These are phyloP conservation scores for Tricholoma hemisulphureum DNA, from an alignment of 768 basidiomycete species.

Conservation along the genomic window DNA sequence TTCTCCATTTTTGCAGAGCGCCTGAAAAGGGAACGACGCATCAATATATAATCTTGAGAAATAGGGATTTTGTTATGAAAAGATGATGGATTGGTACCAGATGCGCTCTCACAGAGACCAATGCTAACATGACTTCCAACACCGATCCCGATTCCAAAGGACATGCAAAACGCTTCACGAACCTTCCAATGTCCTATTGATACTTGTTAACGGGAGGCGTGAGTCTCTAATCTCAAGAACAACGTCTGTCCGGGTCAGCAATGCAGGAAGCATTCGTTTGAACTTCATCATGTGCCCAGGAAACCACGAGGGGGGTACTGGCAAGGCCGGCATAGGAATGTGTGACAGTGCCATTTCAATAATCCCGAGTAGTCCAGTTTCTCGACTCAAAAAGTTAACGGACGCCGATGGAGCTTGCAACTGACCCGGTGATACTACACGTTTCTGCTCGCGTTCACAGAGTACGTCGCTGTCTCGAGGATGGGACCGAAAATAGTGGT, in stretches of 20 bases:
- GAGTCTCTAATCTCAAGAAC: slow-evolving; percentile 95
- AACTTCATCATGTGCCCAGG: slow-evolving; percentile 96
- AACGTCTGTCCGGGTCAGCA: slow-evolving; percentile 82
- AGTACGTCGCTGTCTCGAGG: too few relatives aligned
- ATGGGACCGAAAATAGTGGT: too few relatives aligned
- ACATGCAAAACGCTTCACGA: slow-evolving; percentile 33
- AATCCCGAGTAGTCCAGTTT: too few relatives aligned
- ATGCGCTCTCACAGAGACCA: background rate
- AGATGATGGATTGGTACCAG: background rate
- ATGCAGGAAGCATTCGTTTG: slow-evolving; percentile 66
- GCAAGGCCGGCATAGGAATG: slow-evolving; percentile 46
- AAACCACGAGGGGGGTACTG: slow-evolving; percentile 87
- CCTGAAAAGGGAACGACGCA: slow-evolving; percentile 37
- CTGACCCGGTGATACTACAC: too few relatives aligned
- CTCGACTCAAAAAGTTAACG: too few relatives aligned
- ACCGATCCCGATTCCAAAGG: slow-evolving; percentile 21
- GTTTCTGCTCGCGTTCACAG: too few relatives aligned
- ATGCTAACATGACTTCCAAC: slow-evolving; percentile 2
- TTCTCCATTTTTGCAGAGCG: slow-evolving; percentile 65
- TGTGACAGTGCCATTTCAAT: slow-evolving; percentile 32
- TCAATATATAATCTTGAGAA: slow-evolving; percentile 3
- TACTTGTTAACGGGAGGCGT: slow-evolving; percentile 88
- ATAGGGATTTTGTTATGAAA: background rate
- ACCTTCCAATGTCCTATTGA: slow-evolving; percentile 90
- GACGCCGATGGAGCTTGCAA: too few relatives aligned